Percentiles rank a stretch among this genome's conserved stretches.
Conservation (phyloP, 1,139 yeast genomes). For the Scheffersomyces cryptocercus region DNA sequence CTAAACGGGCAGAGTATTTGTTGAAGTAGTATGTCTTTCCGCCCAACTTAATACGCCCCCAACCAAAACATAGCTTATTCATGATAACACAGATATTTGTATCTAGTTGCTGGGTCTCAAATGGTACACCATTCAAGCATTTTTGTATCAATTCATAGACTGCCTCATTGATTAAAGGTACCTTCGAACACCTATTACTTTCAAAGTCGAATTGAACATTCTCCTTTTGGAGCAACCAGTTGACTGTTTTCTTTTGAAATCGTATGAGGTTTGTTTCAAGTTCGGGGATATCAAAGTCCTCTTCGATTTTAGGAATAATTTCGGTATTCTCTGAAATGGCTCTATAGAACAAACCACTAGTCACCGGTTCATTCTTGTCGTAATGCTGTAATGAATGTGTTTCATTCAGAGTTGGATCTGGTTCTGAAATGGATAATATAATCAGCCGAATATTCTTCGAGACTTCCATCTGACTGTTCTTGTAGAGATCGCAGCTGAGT, state of each 20-base stretch:
- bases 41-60: slow-evolving; percentile 35
- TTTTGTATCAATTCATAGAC: slow-evolving; percentile 7
- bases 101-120: slow-evolving; percentile 11
- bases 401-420: not conserved
- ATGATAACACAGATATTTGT: slow-evolving; percentile 21
- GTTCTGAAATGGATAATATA: not conserved
- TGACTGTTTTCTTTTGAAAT: slow-evolving; percentile 64
- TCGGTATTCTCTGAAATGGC: slow-evolving; percentile 35
- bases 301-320: slow-evolving; percentile 17
- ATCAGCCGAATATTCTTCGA: slow-evolving; percentile 1
- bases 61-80: slow-evolving; percentile 52
- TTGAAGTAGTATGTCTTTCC: slow-evolving; percentile 45
- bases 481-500: slow-evolving; percentile 10
- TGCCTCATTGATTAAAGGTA: slow-evolving; percentile 16
- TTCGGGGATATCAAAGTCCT: slow-evolving; percentile 42
- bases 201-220: slow-evolving; percentile 42
- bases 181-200: slow-evolving; percentile 21
- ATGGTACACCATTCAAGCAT: slow-evolving; percentile 7
- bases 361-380: not conserved
- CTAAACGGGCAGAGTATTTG: slow-evolving; percentile 47
- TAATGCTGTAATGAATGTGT: not conserved
- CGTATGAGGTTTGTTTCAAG: slow-evolving; percentile 50
- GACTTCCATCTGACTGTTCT: slow-evolving; percentile 11
- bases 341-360: slow-evolving; percentile 28
- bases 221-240: slow-evolving; percentile 66